A percentile compares a stretch with the other conserved stretches of the same genome.
phyloP scores from a whole-genome alignment of 176 grass and related monocot genomes.

The Oryza punctata region DNA sequence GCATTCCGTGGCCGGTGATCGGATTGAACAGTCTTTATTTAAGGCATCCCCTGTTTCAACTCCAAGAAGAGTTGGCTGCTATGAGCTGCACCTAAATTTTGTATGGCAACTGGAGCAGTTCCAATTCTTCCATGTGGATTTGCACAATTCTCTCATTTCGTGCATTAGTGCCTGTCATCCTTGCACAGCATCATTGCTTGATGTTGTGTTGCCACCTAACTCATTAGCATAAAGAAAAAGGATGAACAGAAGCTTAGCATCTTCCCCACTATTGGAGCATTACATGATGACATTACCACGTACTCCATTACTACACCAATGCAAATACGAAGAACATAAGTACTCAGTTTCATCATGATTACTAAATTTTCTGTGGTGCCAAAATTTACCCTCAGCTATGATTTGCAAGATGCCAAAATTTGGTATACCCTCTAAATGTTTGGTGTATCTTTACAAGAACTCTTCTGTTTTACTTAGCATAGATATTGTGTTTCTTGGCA shows the following conservation, averaged over 20 bases:
- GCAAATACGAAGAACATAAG: not conserved
- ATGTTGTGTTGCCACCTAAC: conserved; percentile 28
- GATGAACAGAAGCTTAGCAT: not conserved
- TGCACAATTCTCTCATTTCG: conserved; percentile 22
- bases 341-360: not conserved
- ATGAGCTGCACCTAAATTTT: not conserved
- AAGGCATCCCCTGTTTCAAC: not conserved
- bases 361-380: not conserved
- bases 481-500: not conserved
- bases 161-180: not conserved
- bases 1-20: not conserved
- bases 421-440: not conserved
- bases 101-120: not conserved
- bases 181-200: conserved; percentile 18
- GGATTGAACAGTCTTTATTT: not conserved
- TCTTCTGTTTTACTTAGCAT: not conserved
- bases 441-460: not conserved
- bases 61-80: not conserved
- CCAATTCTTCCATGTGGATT: not conserved
- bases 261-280: not conserved
- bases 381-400: not conserved
- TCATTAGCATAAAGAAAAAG: conserved; percentile 3
- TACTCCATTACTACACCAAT: not conserved
- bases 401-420: not conserved
- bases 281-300: not conserved